phyloP scores from a whole-genome alignment of 202 grass and related monocot species.

The Hordeum pubiflorum region DNA sequence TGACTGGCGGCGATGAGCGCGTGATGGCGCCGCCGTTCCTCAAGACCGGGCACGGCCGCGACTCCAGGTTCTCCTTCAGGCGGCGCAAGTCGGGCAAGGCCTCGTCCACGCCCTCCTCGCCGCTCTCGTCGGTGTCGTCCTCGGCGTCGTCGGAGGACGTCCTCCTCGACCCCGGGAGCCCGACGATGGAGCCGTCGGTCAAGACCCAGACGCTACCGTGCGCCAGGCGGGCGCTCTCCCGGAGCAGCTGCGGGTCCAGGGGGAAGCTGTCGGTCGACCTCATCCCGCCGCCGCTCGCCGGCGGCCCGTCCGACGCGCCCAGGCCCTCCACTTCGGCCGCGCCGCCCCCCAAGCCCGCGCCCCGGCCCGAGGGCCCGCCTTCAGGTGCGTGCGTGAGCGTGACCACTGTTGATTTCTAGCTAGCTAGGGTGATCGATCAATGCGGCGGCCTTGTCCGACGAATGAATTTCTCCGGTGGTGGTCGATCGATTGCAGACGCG shows the following conservation, averaged over 20 bases:
- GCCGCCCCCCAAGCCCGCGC: background rate
- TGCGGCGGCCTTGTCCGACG: too few species aligned
- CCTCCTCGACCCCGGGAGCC: background rate
- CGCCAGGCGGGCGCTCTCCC: constrained; percentile 28
- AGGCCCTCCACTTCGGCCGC: background rate
- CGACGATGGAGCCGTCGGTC: constrained; percentile 23
- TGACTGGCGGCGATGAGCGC: constrained; percentile 18
- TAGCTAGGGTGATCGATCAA: background rate
- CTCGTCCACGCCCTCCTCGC: background rate
- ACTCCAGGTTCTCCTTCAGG: constrained; percentile 32
- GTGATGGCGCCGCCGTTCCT: constrained; percentile 44
- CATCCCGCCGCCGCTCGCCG: constrained; percentile 11
- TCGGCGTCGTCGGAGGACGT: background rate
- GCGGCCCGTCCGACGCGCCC: constrained; percentile 11
- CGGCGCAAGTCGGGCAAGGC: constrained; percentile 1
- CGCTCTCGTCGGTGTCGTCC: constrained; percentile 23
- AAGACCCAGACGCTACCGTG: background rate
- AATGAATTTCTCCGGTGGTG: background rate
- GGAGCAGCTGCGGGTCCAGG: constrained; percentile 45
- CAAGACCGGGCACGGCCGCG: constrained; percentile 39
- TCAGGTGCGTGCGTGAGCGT: constrained; percentile 28
- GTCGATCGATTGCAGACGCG: constrained; percentile 20
- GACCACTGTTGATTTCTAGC: background rate
- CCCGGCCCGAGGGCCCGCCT: constrained; percentile 25
- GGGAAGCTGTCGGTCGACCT: constrained; percentile 25